A percentile compares a stretch with the other conserved stretches of the same genome.
Conservation (phyloP, 768 basidiomycete genomes). For the Hygrocybe punicea region DNA sequence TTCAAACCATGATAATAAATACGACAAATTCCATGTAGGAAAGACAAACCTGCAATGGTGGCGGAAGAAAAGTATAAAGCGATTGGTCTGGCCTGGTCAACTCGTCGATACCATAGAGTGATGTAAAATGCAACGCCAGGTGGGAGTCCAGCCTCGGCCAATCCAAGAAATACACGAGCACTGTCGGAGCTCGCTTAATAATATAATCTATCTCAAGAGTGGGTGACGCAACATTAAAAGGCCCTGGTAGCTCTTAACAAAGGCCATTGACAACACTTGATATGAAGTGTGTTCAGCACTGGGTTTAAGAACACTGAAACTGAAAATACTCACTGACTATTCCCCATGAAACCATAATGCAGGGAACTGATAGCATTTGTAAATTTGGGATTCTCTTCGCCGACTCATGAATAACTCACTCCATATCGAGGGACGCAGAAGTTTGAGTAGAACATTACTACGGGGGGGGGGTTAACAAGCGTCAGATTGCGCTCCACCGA, state of each 20-base stretch:
- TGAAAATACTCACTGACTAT: slow-evolving; percentile 20
- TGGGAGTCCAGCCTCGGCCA: slow-evolving; percentile 25
- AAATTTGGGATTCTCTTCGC: not conserved
- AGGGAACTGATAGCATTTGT: slow-evolving; percentile 14
- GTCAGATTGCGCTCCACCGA: not conserved
- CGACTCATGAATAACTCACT: slow-evolving; percentile 12
- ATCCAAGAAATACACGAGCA: slow-evolving; percentile 24
- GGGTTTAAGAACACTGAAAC: not conserved
- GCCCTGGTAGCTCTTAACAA: slow-evolving; percentile 23
- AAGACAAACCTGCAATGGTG: slow-evolving; percentile 41
- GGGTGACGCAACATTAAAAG: slow-evolving; percentile 19
- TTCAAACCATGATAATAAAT: not conserved
- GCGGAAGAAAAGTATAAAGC: slow-evolving; percentile 58
- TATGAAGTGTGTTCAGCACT: not conserved
- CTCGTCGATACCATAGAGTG: slow-evolving; percentile 52
- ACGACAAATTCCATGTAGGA: not conserved
- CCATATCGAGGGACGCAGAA: slow-evolving; percentile 28
- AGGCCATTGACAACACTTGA: slow-evolving; percentile 27
- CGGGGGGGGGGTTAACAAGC: not conserved
- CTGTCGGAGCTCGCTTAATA: slow-evolving; percentile 10
- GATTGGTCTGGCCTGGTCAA: slow-evolving; percentile 50
- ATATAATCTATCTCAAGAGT: not conserved
- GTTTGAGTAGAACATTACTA: slow-evolving; percentile 26
- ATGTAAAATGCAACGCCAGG: slow-evolving; percentile 42
- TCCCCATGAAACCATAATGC: slow-evolving; percentile 26